Base-by-base conservation (phyloP, 2,329 filamentous ascomycete species). In the Venturia asperata region DNA sequence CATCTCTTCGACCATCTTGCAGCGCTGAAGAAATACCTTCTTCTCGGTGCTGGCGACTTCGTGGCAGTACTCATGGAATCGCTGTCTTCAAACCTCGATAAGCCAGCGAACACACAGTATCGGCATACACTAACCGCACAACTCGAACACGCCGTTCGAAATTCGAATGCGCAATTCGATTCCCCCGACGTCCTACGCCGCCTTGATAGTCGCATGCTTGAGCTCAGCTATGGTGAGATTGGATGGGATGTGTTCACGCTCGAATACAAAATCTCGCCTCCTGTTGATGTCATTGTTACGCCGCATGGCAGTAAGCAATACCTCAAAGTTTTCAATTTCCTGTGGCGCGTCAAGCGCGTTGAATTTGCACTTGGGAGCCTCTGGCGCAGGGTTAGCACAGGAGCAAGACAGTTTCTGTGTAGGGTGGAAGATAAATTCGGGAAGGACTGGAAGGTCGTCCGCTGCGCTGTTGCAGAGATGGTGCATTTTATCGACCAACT, bases 241-340 rank as follows among this genome's bases (percentile, higher is more conserved):
- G 94, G 94, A 62, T 99, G 94, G 94, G 94, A 99, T 73, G 96
- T 95, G 73, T 99, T 99, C 77, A 99, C 94, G 0, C 85, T 99
- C 10, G 95, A 99, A 75, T 99, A 99, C 79, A 97, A 97, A 75
- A 94, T 99, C 70, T 92, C 96, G 74, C 90, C 93, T 1, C 94
- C 94, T 0, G 90, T 97, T 30, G 94, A 99, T 74, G 94, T 99
- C 37, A 92, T 99, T 61, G 92, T 99, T 47, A 97, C 93, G 0
- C 91, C 95, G 52, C 97, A 92, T 85, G 92, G 92, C 58, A 93
- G 90, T 69, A 90, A 93, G 27, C 93, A 99, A 74, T 99, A 99
- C 74, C 87, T 99, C 70, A 97, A 97, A 74, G 91, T 99, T 11
- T 99, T 99, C 83, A 99, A 99, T 77, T 97, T 99, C 73, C 83